Evolutionary conservation across 108 stramenopile species (phyloP).

Genomic region (Nitzschia putrida): DNA sequence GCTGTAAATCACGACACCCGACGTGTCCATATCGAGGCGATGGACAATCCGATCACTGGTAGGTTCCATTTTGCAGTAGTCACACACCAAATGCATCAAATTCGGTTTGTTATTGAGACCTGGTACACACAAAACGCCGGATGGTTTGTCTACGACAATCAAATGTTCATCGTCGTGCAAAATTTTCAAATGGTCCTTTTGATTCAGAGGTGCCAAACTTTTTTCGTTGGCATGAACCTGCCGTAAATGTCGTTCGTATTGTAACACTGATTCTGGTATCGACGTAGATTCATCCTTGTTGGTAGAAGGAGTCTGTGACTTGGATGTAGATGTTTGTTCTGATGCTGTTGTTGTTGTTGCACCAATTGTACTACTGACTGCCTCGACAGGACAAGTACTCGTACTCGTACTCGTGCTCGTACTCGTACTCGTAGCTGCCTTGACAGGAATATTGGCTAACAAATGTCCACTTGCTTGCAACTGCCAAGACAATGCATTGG

Average conservation of each 20-base stretch:
- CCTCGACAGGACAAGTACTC: too few species aligned
- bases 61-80: constrained; percentile 15
- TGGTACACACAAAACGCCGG: constrained; percentile 76
- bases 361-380: too few species aligned
- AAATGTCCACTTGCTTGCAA: too few species aligned
- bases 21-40: constrained; percentile 87
- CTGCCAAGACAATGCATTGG: too few species aligned
- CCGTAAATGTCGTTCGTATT: constrained; percentile 75
- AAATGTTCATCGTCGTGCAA: constrained; percentile 68
- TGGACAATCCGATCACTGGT: constrained; percentile 72
- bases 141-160: constrained; percentile 76
- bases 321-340: too few species aligned
- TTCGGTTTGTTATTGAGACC: constrained; percentile 62
- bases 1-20: constrained; percentile 74
- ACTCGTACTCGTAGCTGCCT: too few species aligned
- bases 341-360: too few species aligned
- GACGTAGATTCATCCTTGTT: background rate
- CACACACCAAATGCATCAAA: constrained; percentile 49
- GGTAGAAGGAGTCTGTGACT: too few species aligned
- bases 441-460: too few species aligned
- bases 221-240: constrained; percentile 57
- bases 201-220: constrained; percentile 37
- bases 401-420: too few species aligned
- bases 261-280: constrained; percentile 73
- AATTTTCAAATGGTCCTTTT: constrained; percentile 48